Evolutionary conservation across 2,329 filamentous ascomycete species (phyloP), one percentile per base, ranked within the genome.

Genomic region (Dothistroma septosporum): DNA sequence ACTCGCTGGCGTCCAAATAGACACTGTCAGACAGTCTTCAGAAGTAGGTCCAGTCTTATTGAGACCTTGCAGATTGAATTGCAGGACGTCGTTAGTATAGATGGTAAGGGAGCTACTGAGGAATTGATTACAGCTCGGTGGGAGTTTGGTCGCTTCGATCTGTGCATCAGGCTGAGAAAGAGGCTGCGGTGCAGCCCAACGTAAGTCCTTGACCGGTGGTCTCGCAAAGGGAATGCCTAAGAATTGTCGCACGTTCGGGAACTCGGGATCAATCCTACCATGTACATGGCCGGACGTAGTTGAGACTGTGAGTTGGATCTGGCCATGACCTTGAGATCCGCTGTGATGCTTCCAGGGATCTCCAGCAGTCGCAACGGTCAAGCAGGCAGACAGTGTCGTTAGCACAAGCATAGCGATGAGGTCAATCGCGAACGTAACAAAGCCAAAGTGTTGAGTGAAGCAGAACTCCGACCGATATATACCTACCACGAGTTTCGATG

Each of bases 1-100:
- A 19, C n/a, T 55, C 32, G 58, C 66, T 1, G 78, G 78, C 3
- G 77, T 69, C 79, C 80, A 82, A 9, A 82, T 68, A 44, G 77
- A 78, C 12, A 81, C 68, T 11, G 74, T 76, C 24, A 82, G 68
- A 58, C 80, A 83, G 60, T 82, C 80, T 63, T 81, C 79, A 16
- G 67, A 69, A 41, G 68, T 70, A 3, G 61, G 50, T 12, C 70
- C 71, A 12, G 70, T 70, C 8, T 55, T 35, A 19, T 72, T 72
- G n/a, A 69, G 60, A 28, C 70, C 70, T 52, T 69, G 66, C 2
- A 73, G 52, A 19, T 68, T 68, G 59, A 70, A 73, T 55, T 73
- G 60, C n/a, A 71, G 61, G 10, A 73, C 66, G 28, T 72, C 66
- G 33, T 62, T 59, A 3, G 59, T 63, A 49, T 70, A 72, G 1